phyloP scores from a whole-genome alignment of 768 basidiomycete genomes.

The Fibroporia radiculosa region DNA sequence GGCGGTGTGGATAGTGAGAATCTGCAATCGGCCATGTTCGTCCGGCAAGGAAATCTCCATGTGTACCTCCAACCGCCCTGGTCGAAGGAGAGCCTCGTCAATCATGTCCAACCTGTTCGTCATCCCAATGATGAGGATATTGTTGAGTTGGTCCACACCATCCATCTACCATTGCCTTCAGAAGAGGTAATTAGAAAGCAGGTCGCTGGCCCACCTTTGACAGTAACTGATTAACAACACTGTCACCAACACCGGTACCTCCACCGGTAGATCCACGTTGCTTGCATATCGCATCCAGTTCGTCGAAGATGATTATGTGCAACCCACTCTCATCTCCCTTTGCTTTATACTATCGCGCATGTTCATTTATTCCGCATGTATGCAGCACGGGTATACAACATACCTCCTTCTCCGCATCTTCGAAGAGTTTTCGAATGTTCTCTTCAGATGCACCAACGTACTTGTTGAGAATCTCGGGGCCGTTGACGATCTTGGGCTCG shows the following conservation, averaged over 20 bases:
- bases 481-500: conserved; percentile 97
- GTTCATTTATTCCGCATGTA: conserved; percentile 1
- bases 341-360: conserved; percentile 73
- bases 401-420: conserved; percentile 97
- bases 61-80: conserved; percentile 97
- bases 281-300: conserved; percentile 97
- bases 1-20: conserved; percentile 88
- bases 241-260: conserved; percentile 98
- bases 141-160: conserved; percentile 97
- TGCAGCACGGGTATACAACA: conserved; percentile 9
- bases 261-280: conserved; percentile 89
- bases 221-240: conserved; percentile 94
- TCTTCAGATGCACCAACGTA: conserved; percentile 97
- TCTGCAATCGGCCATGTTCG: conserved; percentile 86
- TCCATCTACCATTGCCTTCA: conserved; percentile 65
- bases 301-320: conserved; percentile 99
- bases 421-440: conserved; percentile 95
- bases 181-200: neutral
- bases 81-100: conserved; percentile 93
- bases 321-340: conserved; percentile 95
- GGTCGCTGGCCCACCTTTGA: conserved; percentile 61
- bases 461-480: conserved; percentile 95
- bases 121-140: conserved; percentile 99
- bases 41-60: conserved; percentile 99
- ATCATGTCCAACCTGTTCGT: conserved; percentile 99